These are phyloP conservation scores for Russula sp. DNA, from an alignment of 768 basidiomycete genomes.

Conservation along the genomic window DNA sequence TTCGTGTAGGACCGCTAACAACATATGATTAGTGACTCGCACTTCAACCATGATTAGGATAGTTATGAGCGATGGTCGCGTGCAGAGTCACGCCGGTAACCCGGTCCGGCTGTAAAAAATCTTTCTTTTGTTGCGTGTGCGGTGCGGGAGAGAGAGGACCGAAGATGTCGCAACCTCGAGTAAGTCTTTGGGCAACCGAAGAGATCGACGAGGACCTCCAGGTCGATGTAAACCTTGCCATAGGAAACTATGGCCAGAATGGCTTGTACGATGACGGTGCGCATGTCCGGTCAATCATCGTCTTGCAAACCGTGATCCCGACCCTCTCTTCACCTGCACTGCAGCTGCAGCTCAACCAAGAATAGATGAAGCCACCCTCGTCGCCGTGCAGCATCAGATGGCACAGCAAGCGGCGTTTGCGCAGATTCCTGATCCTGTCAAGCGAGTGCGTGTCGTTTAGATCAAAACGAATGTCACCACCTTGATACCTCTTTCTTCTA, in stretches of 20 bases:
- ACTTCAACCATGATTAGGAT: too few relatives aligned
- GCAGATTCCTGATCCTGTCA: conserved; percentile 82
- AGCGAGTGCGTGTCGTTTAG: conserved; percentile 49
- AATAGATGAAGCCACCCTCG: conserved; percentile 61
- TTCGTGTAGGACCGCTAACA: too few relatives aligned
- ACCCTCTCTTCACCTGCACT: background rate
- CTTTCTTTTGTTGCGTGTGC: too few relatives aligned
- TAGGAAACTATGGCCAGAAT: conserved; percentile 62
- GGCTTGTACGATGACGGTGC: conserved; percentile 62
- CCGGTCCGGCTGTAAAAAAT: conserved; percentile 6
- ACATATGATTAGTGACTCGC: too few relatives aligned
- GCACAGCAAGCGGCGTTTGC: conserved; percentile 77
- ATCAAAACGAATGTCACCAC: background rate
- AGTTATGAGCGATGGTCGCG: too few relatives aligned
- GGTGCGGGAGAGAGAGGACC: background rate
- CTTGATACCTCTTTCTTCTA: conserved; percentile 28
- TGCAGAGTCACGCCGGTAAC: background rate
- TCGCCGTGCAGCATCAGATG: conserved; percentile 77
- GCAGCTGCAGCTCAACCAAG: conserved; percentile 42
- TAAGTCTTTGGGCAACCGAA: conserved; percentile 69
- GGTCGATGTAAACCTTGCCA: conserved; percentile 60
- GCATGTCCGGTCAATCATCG: background rate
- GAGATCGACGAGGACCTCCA: conserved; percentile 72
- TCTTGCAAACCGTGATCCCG: background rate
- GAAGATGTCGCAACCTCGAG: conserved; percentile 57